Percentiles rank a stretch among this genome's conserved stretches.
Evolutionary conservation across 108 stramenopile genomes (phyloP).

Genomic region (Skeletonema marinoi): DNA sequence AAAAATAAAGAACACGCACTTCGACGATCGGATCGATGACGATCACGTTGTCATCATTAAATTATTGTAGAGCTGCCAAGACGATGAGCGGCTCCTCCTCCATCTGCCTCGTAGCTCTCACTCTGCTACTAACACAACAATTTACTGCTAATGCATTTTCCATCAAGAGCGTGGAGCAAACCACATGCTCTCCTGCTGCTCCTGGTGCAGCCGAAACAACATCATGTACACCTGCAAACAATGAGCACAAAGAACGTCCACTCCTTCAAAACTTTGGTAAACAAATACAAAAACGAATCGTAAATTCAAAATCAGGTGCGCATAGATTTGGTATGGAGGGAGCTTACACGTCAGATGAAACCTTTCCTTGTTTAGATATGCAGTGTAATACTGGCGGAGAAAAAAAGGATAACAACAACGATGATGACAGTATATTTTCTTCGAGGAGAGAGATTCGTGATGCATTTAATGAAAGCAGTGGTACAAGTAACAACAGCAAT

Average conservation of each 20-base stretch:
- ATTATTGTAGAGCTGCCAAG: no score
- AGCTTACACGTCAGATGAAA: constrained; percentile 36
- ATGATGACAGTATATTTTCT: neutral
- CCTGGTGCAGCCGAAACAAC: no score
- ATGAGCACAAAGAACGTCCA: constrained; percentile 8
- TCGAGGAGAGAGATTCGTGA: constrained; percentile 21
- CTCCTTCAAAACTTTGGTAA: constrained; percentile 31
- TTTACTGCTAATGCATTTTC: neutral
- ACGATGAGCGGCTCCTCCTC: neutral
- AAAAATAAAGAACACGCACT: no score
- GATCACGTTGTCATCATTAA: no score
- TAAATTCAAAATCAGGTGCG: constrained; percentile 13
- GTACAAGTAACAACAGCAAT: neutral
- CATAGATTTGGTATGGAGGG: constrained; percentile 19
- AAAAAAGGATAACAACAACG: neutral
- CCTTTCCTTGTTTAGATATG: constrained; percentile 40
- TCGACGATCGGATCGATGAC: no score
- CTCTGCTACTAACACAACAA: neutral
- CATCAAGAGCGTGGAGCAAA: neutral
- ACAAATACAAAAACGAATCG: constrained; percentile 18
- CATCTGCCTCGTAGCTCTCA: neutral
- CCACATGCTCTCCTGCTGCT: no score
- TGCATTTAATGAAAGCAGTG: constrained; percentile 11
- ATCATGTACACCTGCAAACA: no score
- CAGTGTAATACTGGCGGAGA: neutral